Conservation (phyloP, 768 basidiomycete species). For the Trichaptum fuscoviolaceum region DNA sequence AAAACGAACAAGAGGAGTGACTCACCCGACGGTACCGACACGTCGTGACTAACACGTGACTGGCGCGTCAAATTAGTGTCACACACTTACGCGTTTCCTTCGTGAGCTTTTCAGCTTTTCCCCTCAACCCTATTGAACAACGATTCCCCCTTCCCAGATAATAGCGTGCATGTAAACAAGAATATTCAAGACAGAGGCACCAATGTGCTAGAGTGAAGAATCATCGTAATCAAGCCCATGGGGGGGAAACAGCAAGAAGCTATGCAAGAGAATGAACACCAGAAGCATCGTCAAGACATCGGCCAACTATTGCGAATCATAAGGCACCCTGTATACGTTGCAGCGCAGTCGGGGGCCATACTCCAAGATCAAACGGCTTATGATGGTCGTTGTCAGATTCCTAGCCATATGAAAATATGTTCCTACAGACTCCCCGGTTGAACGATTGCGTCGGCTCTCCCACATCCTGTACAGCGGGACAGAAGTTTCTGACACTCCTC, state of each 20-base stretch:
- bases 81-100: not conserved
- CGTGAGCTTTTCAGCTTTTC: not conserved
- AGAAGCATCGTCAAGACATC: too few relatives aligned
- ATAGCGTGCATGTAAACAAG: not conserved
- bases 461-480: too few relatives aligned
- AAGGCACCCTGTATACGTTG: too few relatives aligned
- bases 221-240: not conserved
- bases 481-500: too few relatives aligned
- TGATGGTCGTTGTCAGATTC: too few relatives aligned
- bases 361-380: too few relatives aligned
- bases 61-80: not conserved
- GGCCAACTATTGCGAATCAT: too few relatives aligned
- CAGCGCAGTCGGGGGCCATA: too few relatives aligned
- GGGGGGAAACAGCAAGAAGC: not conserved
- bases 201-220: not conserved
- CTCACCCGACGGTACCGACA: not conserved
- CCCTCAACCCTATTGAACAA: not conserved
- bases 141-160: not conserved
- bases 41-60: not conserved
- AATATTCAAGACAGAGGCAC: not conserved
- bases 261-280: too few relatives aligned
- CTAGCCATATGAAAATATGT: too few relatives aligned
- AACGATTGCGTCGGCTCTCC: too few relatives aligned
- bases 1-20: not conserved
- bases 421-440: too few relatives aligned